A percentile compares a stretch with the other conserved stretches of the same genome.
Evolutionary conservation across 176 grass and related monocot genomes (phyloP).

Genomic region (Triticum aestivum): IWGSC_CS_RefSeq_v2.1 NC_057798.1:278383711-278384210

Average conservation of each 20-base stretch:
- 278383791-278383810: slow-evolving; percentile 97
- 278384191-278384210: slow-evolving; percentile 98
- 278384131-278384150: slow-evolving; percentile 97
- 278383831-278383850: slow-evolving; percentile 77
- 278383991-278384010: slow-evolving; percentile 98
- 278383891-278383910: slow-evolving; percentile 98
- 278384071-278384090: slow-evolving; percentile 98
- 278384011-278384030: slow-evolving; percentile 98
- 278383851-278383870: slow-evolving; percentile 95
- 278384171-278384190: slow-evolving; percentile 96
- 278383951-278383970: slow-evolving; percentile 88
- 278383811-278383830: slow-evolving; percentile 93
- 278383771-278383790: slow-evolving; percentile 97
- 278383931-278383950: slow-evolving; percentile 97
- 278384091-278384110: slow-evolving; percentile 99
- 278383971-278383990: slow-evolving; percentile 84
- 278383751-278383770: slow-evolving; percentile 82
- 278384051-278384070: slow-evolving; percentile 99
- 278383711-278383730: slow-evolving; percentile 99
- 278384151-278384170: slow-evolving; percentile 94
- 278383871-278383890: slow-evolving; percentile 99
- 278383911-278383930: slow-evolving; percentile 74
- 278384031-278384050: slow-evolving; percentile 94
- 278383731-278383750: slow-evolving; percentile 98
- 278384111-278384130: slow-evolving; percentile 99